Conservation (phyloP, 805 yeast species). For the Yarrowia phangngaensis region DNA sequence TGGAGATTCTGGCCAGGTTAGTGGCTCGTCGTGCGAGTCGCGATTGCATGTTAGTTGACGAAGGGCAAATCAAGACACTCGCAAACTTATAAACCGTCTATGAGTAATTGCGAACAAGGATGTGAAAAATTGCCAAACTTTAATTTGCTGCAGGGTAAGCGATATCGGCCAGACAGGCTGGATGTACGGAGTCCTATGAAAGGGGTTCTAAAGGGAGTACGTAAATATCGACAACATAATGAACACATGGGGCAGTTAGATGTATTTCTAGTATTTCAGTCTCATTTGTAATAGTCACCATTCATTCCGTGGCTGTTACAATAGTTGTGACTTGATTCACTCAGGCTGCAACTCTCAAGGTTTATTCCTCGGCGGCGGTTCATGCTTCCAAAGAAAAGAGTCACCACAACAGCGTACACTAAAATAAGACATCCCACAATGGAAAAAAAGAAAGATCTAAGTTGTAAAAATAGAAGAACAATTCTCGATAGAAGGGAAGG, state of each 20-base stretch:
- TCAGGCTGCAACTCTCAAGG: conserved; percentile 16
- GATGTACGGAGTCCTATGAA: neutral
- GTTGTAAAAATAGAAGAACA: neutral
- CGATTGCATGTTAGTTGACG: conserved; percentile 26
- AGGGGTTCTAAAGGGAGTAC: neutral
- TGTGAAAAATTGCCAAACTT: conserved; percentile 26
- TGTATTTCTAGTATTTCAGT: too few relatives aligned
- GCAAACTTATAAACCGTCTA: conserved; percentile 22
- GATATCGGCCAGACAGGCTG: conserved; percentile 18
- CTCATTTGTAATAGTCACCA: too few relatives aligned
- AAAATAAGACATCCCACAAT: too few relatives aligned
- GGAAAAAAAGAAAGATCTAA: neutral
- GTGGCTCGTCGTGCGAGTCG: conserved; percentile 26
- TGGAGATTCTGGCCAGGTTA: conserved; percentile 26
- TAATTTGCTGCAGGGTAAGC: conserved; percentile 25
- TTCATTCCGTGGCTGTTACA: too few relatives aligned
- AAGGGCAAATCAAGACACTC: conserved; percentile 22
- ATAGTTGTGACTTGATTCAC: too few relatives aligned
- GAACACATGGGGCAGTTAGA: too few relatives aligned
- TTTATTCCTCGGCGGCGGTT: conserved; percentile 24
- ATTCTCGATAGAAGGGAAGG: too few relatives aligned
- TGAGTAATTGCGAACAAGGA: conserved; percentile 27
- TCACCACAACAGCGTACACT: conserved; percentile 8
- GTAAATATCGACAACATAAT: neutral
- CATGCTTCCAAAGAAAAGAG: conserved; percentile 26